Evolutionary conservation across 75 land plant species (phyloP).

Genomic region (Pseudotsuga menziesii): DNA sequence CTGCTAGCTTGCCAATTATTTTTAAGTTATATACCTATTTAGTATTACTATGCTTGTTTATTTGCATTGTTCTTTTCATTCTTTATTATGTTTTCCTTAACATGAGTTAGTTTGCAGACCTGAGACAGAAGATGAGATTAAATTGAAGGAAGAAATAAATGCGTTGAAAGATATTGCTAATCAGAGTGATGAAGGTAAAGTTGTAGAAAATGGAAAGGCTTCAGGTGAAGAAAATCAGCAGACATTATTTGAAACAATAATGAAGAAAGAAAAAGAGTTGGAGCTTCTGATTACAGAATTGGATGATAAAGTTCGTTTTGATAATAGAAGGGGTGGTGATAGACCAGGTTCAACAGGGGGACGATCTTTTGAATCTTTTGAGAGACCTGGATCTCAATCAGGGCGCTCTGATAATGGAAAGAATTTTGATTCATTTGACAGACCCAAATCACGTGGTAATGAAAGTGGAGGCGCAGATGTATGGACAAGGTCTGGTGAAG

Average conservation of each 20-base stretch:
- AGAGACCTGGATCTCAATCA: constrained; percentile 51
- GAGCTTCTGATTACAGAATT: constrained; percentile 40
- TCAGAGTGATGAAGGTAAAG: neutral
- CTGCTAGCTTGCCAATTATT: neutral
- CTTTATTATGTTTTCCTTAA: neutral
- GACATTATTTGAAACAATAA: constrained; percentile 17
- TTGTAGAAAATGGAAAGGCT: constrained; percentile 13
- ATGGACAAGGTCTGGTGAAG: constrained; percentile 42
- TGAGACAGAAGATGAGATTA: constrained; percentile 58
- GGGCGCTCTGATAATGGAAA: constrained; percentile 32
- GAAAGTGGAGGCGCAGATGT: constrained; percentile 21
- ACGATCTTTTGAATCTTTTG: constrained; percentile 15
- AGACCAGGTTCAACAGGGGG: constrained; percentile 37
- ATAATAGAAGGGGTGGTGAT: constrained; percentile 29
- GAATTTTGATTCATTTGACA: constrained; percentile 37
- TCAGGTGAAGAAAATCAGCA: constrained; percentile 14
- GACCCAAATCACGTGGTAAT: constrained; percentile 50
- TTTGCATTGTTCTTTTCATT: neutral
- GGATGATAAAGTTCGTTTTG: constrained; percentile 62
- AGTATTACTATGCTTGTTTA: neutral
- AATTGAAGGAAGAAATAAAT: constrained; percentile 58
- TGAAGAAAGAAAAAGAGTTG: constrained; percentile 38
- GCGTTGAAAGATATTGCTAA: constrained; percentile 29
- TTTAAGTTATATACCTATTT: too few relatives aligned
- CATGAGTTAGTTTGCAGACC: constrained; percentile 27